Conservation (phyloP, 164 flowering plant species). For the Sextonia rubra region DNA sequence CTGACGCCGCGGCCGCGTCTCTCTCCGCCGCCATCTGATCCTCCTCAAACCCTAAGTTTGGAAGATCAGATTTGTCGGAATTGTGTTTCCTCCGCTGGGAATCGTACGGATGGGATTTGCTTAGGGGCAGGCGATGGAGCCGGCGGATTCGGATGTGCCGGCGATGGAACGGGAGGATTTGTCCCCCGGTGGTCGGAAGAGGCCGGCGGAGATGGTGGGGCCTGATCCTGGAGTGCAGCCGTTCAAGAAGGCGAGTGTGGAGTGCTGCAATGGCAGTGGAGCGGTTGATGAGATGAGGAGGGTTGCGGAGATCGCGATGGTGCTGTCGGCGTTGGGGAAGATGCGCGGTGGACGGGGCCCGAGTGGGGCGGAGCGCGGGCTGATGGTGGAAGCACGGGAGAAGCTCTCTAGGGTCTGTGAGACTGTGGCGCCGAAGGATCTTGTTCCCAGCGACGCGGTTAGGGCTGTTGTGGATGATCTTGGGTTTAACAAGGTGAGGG, state of each 20-base stretch:
- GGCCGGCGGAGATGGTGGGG: background rate
- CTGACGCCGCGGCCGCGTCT: background rate
- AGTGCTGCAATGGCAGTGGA: background rate
- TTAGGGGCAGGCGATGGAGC: background rate
- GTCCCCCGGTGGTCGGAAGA: background rate
- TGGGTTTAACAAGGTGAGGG: slow-evolving; percentile 55
- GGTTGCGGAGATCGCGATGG: slow-evolving; percentile 77
- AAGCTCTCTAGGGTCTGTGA: slow-evolving; percentile 54
- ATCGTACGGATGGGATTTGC: background rate
- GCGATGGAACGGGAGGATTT: background rate
- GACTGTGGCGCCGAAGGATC: slow-evolving; percentile 58
- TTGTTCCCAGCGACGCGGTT: slow-evolving; percentile 52
- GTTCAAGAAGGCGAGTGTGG: background rate
- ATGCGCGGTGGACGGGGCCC: slow-evolving; percentile 66
- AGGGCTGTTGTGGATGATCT: slow-evolving; percentile 69
- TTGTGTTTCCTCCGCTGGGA: background rate
- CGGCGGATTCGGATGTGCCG: background rate
- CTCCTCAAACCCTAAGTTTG: too few species aligned
- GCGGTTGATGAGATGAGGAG: slow-evolving; percentile 31
- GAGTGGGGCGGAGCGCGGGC: slow-evolving; percentile 41
- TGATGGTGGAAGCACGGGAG: slow-evolving; percentile 74
- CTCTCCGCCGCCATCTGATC: background rate
- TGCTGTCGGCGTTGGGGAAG: slow-evolving; percentile 57
- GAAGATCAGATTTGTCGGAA: background rate
- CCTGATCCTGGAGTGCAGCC: too few species aligned